Percentiles rank a stretch among this genome's conserved stretches.
phyloP scores from a whole-genome alignment of 2,329 filamentous ascomycete species.

The Trichoderma lentiforme region DNA sequence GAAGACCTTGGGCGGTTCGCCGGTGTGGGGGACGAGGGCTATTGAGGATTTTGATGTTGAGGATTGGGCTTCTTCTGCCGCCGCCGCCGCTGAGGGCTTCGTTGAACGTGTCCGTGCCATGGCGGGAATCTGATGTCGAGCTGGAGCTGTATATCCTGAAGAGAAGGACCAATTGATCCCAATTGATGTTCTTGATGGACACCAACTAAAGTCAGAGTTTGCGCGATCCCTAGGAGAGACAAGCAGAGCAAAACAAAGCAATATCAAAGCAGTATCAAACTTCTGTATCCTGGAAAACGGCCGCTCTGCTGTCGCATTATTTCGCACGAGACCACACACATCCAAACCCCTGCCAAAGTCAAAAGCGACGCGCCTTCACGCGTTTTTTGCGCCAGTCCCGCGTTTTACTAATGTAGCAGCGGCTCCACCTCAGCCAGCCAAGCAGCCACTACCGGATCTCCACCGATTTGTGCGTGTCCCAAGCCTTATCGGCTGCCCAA shows the following conservation, averaged over 20 bases:
- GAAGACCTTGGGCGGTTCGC: conserved; percentile 54
- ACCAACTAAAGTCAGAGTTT: no score
- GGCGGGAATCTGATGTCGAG: background rate
- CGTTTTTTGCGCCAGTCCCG: conserved; percentile 14
- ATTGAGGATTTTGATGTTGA: conserved; percentile 17
- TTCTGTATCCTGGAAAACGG: background rate
- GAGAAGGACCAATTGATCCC: background rate
- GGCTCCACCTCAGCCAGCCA: conserved; percentile 10
- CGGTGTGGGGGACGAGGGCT: conserved; percentile 1
- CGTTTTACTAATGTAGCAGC: conserved; percentile 1
- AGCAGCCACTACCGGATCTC: conserved; percentile 16
- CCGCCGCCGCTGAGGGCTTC: conserved; percentile 31
- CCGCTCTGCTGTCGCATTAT: background rate
- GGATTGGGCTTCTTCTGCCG: conserved; percentile 27
- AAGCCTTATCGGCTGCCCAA: conserved; percentile 18
- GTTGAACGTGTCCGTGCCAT: conserved; percentile 53
- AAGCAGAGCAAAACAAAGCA: background rate
- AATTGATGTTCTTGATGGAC: background rate
- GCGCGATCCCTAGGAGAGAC: background rate
- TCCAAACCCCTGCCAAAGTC: conserved; percentile 3
- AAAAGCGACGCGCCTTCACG: conserved; percentile 14
- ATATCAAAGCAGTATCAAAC: background rate
- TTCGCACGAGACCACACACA: background rate
- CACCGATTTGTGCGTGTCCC: conserved; percentile 11
- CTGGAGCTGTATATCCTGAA: background rate